phyloP scores from a whole-genome alignment of 495 filamentous ascomycete species.

The Patellaria atrata region DNA sequence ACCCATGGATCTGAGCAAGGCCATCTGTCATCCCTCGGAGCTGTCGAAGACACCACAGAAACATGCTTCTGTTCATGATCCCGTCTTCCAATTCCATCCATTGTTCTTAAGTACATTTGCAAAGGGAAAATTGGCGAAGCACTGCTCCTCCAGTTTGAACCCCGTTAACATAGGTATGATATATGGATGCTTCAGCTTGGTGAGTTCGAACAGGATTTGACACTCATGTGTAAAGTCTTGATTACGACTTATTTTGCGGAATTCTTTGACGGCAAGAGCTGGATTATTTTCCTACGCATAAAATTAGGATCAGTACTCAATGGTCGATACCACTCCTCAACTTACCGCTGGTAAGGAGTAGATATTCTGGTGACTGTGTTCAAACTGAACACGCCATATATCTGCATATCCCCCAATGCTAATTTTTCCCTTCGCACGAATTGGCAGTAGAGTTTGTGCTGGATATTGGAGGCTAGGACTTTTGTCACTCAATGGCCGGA shows the following conservation, averaged over 20 bases:
- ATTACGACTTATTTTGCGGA: neutral
- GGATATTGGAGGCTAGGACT: neutral
- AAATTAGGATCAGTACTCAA: neutral
- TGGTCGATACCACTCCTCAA: neutral
- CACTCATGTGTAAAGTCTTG: slow-evolving; percentile 1
- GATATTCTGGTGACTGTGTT: neutral
- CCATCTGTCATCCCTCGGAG: slow-evolving; percentile 1
- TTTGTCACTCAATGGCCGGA: neutral
- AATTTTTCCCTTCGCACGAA: neutral
- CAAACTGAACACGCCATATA: neutral
- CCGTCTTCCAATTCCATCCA: neutral
- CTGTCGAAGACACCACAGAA: slow-evolving; percentile 1
- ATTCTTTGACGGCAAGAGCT: slow-evolving; percentile 1
- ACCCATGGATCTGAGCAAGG: neutral
- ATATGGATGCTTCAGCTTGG: neutral
- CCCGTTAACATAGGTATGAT: neutral
- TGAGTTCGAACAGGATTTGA: neutral
- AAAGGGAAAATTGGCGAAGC: slow-evolving; percentile 1
- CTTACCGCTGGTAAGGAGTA: neutral
- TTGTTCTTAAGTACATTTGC: neutral
- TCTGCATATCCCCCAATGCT: neutral
- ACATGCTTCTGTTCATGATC: neutral
- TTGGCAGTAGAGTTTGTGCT: neutral
- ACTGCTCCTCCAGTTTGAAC: slow-evolving; percentile 2
- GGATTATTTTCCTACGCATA: slow-evolving; percentile 1